Evolutionary conservation across 768 basidiomycete species (phyloP).

Genomic region (Boletus reticuloceps): DNA sequence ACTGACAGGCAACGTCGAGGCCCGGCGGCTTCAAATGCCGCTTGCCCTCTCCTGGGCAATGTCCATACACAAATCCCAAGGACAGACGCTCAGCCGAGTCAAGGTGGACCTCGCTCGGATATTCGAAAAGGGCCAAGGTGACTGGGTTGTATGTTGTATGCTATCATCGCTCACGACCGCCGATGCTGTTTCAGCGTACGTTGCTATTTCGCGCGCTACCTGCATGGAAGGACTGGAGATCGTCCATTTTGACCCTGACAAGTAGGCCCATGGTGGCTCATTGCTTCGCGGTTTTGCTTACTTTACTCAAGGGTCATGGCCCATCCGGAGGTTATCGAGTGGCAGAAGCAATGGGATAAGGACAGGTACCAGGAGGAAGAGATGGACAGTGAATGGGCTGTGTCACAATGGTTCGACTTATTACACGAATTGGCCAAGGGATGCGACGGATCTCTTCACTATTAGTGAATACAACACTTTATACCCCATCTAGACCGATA

Average conservation of each 20-base stretch:
- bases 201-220: conserved; percentile 40
- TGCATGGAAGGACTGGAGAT: conserved; percentile 41
- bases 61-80: conserved; percentile 98
- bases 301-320: conserved; percentile 32
- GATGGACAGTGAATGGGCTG: conserved; percentile 32
- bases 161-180: neutral
- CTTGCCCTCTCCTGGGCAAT: conserved; percentile 94
- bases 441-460: neutral
- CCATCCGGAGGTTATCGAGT: conserved; percentile 33
- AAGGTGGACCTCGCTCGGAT: conserved; percentile 89
- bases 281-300: neutral
- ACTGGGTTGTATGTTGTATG: neutral
- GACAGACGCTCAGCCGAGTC: conserved; percentile 91
- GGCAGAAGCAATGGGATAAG: conserved; percentile 29
- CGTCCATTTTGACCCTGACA: conserved; percentile 34
- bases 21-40: conserved; percentile 55
- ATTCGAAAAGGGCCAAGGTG: conserved; percentile 79
- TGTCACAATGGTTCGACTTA: conserved; percentile 32
- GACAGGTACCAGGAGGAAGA: conserved; percentile 30
- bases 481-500: neutral
- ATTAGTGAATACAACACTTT: conserved; percentile 3
- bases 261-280: conserved; percentile 15
- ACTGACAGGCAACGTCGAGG: conserved; percentile 33
- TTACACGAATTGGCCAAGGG: conserved; percentile 12
- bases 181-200: conserved; percentile 25